Conservation (phyloP, 345 rosid species). For the Gossypium longicalyx region DNA sequence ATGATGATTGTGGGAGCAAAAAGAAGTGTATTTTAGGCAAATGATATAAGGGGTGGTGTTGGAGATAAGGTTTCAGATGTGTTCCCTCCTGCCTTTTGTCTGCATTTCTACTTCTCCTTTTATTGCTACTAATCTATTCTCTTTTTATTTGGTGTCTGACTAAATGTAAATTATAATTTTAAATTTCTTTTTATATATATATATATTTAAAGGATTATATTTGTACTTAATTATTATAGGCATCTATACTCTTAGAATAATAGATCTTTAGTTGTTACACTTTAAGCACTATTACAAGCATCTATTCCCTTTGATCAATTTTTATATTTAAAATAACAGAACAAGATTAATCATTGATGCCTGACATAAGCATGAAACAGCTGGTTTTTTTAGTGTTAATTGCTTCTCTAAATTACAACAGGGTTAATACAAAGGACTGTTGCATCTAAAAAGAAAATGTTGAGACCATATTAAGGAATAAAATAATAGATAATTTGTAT, state of each 20-base stretch:
- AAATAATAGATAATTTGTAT: too few species aligned
- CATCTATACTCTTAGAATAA: too few species aligned
- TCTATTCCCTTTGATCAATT: slow-evolving; percentile 1
- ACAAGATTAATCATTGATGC: not conserved
- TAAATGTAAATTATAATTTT: too few species aligned
- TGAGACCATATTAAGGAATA: too few species aligned
- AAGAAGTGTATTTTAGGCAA: not conserved
- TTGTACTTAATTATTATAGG: too few species aligned
- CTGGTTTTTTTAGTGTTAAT: too few species aligned
- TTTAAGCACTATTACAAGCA: slow-evolving; percentile 19
- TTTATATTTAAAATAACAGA: not conserved
- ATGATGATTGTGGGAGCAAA: slow-evolving; percentile 12
- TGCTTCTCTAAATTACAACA: too few species aligned
- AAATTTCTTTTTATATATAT: too few species aligned
- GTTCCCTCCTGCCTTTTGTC: slow-evolving; percentile 22
- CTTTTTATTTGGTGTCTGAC: too few species aligned
- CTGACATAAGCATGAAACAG: not conserved
- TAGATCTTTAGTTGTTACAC: slow-evolving; percentile 3
- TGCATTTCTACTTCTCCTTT: slow-evolving; percentile 12
- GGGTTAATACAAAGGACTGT: too few species aligned
- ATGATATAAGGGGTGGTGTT: slow-evolving; percentile 13
- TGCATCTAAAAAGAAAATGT: not conserved
- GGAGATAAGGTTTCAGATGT: slow-evolving; percentile 44
- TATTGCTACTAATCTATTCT: slow-evolving; percentile 28
- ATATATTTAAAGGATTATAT: too few species aligned